These are phyloP conservation scores for Apiospora sp. DNA, from an alignment of 2,329 filamentous ascomycete species.

Conservation along the genomic window DNA sequence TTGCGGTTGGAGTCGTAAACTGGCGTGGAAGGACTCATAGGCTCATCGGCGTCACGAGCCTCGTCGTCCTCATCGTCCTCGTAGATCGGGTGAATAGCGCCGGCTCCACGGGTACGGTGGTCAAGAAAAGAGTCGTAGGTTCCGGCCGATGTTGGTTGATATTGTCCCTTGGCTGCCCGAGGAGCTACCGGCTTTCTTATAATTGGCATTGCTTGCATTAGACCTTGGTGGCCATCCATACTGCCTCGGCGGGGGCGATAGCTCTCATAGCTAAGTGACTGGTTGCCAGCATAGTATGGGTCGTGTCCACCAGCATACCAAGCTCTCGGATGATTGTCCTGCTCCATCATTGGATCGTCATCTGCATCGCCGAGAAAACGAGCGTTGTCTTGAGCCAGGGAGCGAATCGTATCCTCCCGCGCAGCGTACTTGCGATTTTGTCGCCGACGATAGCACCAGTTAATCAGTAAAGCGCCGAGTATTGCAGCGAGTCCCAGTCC, in stretches of 20 bases:
- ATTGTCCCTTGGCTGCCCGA: slow-evolving; percentile 46
- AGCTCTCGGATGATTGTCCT: slow-evolving; percentile 42
- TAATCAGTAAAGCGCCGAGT: slow-evolving; percentile 54
- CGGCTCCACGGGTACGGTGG: slow-evolving; percentile 38
- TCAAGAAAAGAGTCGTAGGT: slow-evolving; percentile 39
- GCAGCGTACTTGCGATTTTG: slow-evolving; percentile 45
- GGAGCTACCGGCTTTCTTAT: slow-evolving; percentile 39
- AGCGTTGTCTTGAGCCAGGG: slow-evolving; percentile 57
- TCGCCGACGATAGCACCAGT: slow-evolving; percentile 59
- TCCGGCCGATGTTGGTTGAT: slow-evolving; percentile 40
- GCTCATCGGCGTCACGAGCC: slow-evolving; percentile 39
- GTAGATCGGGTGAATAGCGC: slow-evolving; percentile 64
- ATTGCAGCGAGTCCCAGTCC: slow-evolving; percentile 67
- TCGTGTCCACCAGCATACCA: slow-evolving; percentile 58
- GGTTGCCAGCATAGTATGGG: slow-evolving; percentile 49
- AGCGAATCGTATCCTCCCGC: slow-evolving; percentile 56
- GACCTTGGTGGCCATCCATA: slow-evolving; percentile 36
- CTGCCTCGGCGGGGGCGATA: slow-evolving; percentile 47
- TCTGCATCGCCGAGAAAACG: slow-evolving; percentile 48
- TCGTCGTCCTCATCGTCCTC: slow-evolving; percentile 63
- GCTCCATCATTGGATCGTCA: slow-evolving; percentile 57
- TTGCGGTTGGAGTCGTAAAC: slow-evolving; percentile 36
- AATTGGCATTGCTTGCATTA: slow-evolving; percentile 36
- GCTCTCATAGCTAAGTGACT: slow-evolving; percentile 59
- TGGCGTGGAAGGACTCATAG: slow-evolving; percentile 34